Percentiles rank a stretch among this genome's conserved stretches.
Conservation (phyloP, 2,329 filamentous ascomycete genomes). For the Leptosphaerulina australis region DNA sequence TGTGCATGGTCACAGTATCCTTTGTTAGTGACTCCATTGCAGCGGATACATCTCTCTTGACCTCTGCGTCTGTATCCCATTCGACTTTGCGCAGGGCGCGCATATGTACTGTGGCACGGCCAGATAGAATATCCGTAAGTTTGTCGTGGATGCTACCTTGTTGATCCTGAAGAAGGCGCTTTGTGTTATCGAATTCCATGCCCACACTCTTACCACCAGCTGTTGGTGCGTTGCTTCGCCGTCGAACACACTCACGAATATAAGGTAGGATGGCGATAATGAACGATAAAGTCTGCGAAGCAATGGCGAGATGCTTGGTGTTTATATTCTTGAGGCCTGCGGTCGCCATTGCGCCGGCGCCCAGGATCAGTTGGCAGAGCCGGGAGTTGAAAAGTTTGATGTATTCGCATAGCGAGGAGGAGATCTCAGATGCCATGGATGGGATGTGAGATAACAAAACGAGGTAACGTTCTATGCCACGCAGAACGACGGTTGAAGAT, state of each 20-base stretch:
- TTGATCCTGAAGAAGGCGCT: conserved; percentile 83
- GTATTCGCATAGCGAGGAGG: conserved; percentile 79
- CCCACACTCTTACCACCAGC: conserved; percentile 55
- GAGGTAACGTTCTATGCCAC: conserved; percentile 81
- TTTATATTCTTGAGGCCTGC: conserved; percentile 90
- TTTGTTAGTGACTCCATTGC: conserved; percentile 90
- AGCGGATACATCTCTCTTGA: conserved; percentile 58
- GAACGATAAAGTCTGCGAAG: conserved; percentile 87
- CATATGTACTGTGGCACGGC: conserved; percentile 74
- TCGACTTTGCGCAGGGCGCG: conserved; percentile 75
- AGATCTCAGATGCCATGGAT: conserved; percentile 85
- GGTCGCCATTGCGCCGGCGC: conserved; percentile 85
- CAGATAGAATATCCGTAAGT: conserved; percentile 88
- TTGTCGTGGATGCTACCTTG: conserved; percentile 92
- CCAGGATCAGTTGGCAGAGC: conserved; percentile 93
- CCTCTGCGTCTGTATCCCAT: conserved; percentile 65
- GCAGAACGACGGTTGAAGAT: conserved; percentile 80
- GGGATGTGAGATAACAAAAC: conserved; percentile 84
- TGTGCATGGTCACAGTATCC: conserved; percentile 83
- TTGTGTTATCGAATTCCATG: conserved; percentile 87
- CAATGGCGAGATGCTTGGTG: conserved; percentile 90
- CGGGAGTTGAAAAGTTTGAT: conserved; percentile 94
- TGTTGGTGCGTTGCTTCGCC: conserved; percentile 61
- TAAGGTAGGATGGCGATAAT: conserved; percentile 87
- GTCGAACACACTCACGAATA: conserved; percentile 85